phyloP scores from a whole-genome alignment of 495 filamentous ascomycete genomes.

The Daldinia childiae region DNA sequence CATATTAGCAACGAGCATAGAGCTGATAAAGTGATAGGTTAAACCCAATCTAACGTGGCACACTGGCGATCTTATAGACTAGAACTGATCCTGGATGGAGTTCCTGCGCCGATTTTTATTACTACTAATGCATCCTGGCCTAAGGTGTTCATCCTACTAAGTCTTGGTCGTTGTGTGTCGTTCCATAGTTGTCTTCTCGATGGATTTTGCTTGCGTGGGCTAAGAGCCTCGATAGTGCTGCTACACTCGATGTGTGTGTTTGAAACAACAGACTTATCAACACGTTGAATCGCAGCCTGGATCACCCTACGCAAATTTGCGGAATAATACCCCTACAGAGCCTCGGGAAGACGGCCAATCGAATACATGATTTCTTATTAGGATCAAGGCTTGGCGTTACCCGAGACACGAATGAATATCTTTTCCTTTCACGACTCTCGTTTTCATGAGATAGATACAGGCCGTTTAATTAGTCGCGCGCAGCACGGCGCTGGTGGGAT shows the following conservation, averaged over 20 bases:
- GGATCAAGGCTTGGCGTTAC: slow-evolving; percentile 34
- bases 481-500: slow-evolving; percentile 50
- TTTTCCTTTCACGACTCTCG: slow-evolving; percentile 50
- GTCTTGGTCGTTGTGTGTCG: slow-evolving; percentile 23
- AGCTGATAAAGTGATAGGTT: slow-evolving; percentile 31
- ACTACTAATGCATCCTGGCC: slow-evolving; percentile 42
- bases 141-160: slow-evolving; percentile 20
- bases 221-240: not conserved
- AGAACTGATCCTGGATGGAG: slow-evolving; percentile 41
- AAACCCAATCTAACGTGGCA: slow-evolving; percentile 36
- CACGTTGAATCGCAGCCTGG: slow-evolving; percentile 11
- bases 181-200: slow-evolving; percentile 18
- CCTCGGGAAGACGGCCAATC: slow-evolving; percentile 19
- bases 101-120: slow-evolving; percentile 37
- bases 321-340: slow-evolving; percentile 24
- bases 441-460: slow-evolving; percentile 50
- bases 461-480: slow-evolving; percentile 49
- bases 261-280: slow-evolving; percentile 4
- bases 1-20: not conserved
- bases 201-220: slow-evolving; percentile 17
- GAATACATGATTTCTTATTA: slow-evolving; percentile 26
- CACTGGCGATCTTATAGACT: slow-evolving; percentile 45
- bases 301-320: slow-evolving; percentile 10
- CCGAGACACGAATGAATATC: slow-evolving; percentile 44
- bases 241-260: slow-evolving; percentile 5